A percentile compares a stretch with the other conserved stretches of the same genome.
These are phyloP conservation scores for Botrytis elliptica DNA, from an alignment of 2,329 filamentous ascomycete species.

Conservation along the genomic window DNA sequence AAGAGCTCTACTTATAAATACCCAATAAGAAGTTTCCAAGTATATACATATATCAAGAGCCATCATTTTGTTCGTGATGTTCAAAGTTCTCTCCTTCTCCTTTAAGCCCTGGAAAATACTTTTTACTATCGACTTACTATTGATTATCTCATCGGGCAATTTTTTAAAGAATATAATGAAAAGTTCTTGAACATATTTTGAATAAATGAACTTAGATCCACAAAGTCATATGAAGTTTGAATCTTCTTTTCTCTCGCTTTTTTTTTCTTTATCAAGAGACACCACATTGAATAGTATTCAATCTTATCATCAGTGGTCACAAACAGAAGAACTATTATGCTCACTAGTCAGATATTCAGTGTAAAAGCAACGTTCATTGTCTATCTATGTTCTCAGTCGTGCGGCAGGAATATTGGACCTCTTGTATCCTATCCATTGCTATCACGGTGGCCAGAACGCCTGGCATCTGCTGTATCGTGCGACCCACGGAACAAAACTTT, in stretches of 20 bases:
- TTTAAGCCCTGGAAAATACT: no score
- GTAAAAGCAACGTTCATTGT: background rate
- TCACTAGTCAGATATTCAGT: background rate
- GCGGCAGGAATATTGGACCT: background rate
- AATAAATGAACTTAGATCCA: background rate
- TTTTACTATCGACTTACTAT: no score
- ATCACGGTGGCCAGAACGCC: background rate
- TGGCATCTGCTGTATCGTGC: background rate
- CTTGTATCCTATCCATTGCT: background rate
- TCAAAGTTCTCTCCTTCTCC: no score
- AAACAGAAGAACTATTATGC: rapidly evolving
- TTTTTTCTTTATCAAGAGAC: no score
- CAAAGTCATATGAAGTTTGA: rapidly evolving
- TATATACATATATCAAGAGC: no score
- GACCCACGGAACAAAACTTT: background rate
- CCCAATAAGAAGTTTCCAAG: rapidly evolving
- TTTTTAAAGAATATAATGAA: no score
- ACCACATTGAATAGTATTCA: no score
- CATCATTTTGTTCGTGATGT: no score
- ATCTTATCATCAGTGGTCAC: background rate
- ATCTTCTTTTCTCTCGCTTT: background rate
- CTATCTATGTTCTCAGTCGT: background rate
- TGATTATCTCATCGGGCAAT: background rate
- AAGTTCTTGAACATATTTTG: no score
- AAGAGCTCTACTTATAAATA: rapidly evolving